Conservation (phyloP, 2,329 filamentous ascomycete genomes). For the Reticulascus tulasneorum region DNA sequence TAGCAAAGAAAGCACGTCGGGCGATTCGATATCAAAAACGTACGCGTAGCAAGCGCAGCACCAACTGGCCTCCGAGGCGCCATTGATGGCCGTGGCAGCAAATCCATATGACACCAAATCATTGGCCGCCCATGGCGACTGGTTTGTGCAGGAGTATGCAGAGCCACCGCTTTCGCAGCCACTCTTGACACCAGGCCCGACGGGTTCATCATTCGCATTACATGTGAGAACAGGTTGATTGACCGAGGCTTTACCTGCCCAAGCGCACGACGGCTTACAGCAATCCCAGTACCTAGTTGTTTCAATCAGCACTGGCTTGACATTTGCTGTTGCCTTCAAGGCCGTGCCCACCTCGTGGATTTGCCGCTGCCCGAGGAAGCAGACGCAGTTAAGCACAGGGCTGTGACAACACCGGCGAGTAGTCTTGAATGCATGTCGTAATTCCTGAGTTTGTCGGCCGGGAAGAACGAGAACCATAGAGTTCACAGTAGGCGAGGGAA, state of each 20-base stretch:
- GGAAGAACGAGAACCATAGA: not conserved
- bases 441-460: no score
- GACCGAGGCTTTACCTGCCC: conserved; percentile 54
- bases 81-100: conserved; percentile 54
- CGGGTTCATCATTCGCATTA: conserved; percentile 48
- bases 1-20: not conserved
- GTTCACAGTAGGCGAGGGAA: not conserved
- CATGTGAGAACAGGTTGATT: conserved; percentile 49
- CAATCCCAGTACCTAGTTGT: conserved; percentile 56
- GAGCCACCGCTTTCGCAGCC: conserved; percentile 52
- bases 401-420: not conserved
- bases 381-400: not conserved
- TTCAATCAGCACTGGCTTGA: not conserved
- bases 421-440: no score
- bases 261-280: conserved; percentile 66
- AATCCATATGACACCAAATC: conserved; percentile 59
- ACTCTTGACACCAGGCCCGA: conserved; percentile 44
- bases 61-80: conserved; percentile 55
- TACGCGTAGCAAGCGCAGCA: conserved; percentile 63
- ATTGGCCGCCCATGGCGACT: conserved; percentile 59
- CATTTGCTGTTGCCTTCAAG: no score
- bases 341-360: not conserved
- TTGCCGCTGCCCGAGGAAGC: not conserved
- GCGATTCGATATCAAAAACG: conserved; percentile 9
- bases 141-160: conserved; percentile 58